phyloP scores from a whole-genome alignment of 805 yeast species.

The Starmerella vaccinii region DNA sequence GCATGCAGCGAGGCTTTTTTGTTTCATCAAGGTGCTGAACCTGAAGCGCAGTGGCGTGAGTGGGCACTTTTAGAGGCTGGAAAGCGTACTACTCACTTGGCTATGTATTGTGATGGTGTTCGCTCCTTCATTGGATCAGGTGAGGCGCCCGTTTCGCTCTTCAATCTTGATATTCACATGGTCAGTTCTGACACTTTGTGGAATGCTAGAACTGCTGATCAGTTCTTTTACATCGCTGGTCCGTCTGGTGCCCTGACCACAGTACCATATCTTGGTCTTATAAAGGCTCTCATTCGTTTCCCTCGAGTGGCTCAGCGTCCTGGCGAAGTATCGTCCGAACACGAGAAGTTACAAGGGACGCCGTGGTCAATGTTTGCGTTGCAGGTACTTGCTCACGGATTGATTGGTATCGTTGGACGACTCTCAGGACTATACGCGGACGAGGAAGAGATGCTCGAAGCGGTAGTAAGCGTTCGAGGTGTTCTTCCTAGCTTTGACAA shows the following conservation, averaged over 20 bases:
- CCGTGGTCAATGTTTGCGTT: slow-evolving; percentile 25
- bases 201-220: slow-evolving; percentile 24
- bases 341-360: slow-evolving; percentile 1
- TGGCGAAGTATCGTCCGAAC: not conserved
- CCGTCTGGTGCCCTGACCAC: slow-evolving; percentile 19
- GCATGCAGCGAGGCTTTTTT: slow-evolving; percentile 24
- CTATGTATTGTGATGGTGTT: slow-evolving; percentile 27
- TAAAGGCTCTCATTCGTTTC: slow-evolving; percentile 29
- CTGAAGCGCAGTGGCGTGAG: slow-evolving; percentile 34
- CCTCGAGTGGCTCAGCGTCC: slow-evolving; percentile 23
- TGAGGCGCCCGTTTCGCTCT: slow-evolving; percentile 24
- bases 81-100: slow-evolving; percentile 30
- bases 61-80: slow-evolving; percentile 41
- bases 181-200: slow-evolving; percentile 27
- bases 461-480: slow-evolving; percentile 12
- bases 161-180: slow-evolving; percentile 29
- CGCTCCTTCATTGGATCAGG: slow-evolving; percentile 15
- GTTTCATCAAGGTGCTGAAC: slow-evolving; percentile 27
- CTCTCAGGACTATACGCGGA: slow-evolving; percentile 20
- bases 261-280: slow-evolving; percentile 28
- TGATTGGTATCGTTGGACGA: slow-evolving; percentile 25
- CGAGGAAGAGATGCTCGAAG: slow-evolving; percentile 20
- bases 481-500: slow-evolving; percentile 22
- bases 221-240: slow-evolving; percentile 27
- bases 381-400: slow-evolving; percentile 25